phyloP scores from a whole-genome alignment of 164 flowering plant species.

The Chloranthus sessilifolius region DNA sequence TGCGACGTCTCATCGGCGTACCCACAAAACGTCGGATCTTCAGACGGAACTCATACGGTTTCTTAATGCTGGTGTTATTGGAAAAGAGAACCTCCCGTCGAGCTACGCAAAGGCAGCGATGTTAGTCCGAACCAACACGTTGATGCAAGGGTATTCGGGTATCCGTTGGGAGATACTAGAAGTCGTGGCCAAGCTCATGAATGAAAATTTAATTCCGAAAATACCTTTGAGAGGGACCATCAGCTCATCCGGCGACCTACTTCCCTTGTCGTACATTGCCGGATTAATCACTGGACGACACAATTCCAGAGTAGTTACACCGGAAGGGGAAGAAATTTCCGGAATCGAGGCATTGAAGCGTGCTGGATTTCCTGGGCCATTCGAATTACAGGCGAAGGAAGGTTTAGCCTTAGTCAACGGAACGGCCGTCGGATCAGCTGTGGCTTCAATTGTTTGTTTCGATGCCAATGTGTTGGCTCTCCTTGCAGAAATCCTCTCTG shows the following conservation, averaged over 20 bases:
- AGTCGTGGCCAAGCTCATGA: conserved; percentile 31
- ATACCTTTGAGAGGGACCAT: conserved; percentile 28
- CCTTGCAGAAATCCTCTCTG: conserved; percentile 24
- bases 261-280: conserved; percentile 32
- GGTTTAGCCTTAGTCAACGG: conserved; percentile 26
- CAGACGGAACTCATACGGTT: conserved; percentile 52
- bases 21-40: conserved; percentile 33
- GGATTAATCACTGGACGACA: conserved; percentile 29
- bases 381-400: conserved; percentile 30
- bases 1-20: conserved; percentile 41
- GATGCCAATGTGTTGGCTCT: conserved; percentile 24
- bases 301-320: conserved; percentile 20
- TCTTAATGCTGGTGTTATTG: conserved; percentile 41
- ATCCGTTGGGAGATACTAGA: conserved; percentile 38
- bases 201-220: conserved; percentile 25
- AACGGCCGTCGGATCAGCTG: conserved; percentile 26
- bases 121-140: conserved; percentile 33
- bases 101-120: conserved; percentile 26
- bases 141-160: conserved; percentile 43
- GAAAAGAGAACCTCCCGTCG: conserved; percentile 22
- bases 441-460: conserved; percentile 25
- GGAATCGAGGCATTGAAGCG: conserved; percentile 28
- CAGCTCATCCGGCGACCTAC: conserved; percentile 25
- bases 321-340: conserved; percentile 22
- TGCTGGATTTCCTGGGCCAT: conserved; percentile 24